phyloP scores from a whole-genome alignment of 192 early-diverging fungal species.

The Endogone sp. region DNA sequence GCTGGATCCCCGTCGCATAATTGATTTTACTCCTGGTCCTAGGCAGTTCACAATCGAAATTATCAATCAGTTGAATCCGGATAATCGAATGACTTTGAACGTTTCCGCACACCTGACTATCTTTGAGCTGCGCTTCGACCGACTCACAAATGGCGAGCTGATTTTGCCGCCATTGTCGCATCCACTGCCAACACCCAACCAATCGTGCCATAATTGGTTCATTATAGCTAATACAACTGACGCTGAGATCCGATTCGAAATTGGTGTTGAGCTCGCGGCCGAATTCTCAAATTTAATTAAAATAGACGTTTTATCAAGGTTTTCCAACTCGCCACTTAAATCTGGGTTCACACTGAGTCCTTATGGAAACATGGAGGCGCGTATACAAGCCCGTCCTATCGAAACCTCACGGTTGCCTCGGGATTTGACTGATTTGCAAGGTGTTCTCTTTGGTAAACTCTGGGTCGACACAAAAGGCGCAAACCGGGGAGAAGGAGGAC shows the following conservation, averaged over 20 bases:
- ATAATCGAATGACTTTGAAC: conserved; percentile 47
- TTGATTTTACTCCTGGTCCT: conserved; percentile 44
- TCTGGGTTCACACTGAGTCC: conserved; percentile 63
- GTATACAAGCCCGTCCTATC: conserved; percentile 58
- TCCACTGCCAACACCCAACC: conserved; percentile 49
- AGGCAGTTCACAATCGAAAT: conserved; percentile 47
- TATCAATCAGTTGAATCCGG: conserved; percentile 63
- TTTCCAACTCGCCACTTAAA: conserved; percentile 75
- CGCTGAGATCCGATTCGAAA: conserved; percentile 77
- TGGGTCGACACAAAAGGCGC: conserved; percentile 59
- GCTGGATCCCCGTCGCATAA: conserved; percentile 60
- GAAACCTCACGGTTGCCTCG: conserved; percentile 56
- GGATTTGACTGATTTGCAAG: conserved; percentile 55
- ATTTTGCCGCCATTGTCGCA: conserved; percentile 69
- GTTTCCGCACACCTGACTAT: conserved; percentile 57
- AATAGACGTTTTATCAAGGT: conserved; percentile 73
- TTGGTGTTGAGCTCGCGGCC: conserved; percentile 57
- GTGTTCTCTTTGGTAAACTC: conserved; percentile 63
- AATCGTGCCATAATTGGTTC: conserved; percentile 83
- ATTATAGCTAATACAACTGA: conserved; percentile 68
- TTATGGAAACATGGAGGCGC: conserved; percentile 64
- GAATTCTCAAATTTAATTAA: conserved; percentile 59
- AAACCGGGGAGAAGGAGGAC: conserved; percentile 25
- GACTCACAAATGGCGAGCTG: conserved; percentile 59
- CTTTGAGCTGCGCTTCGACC: conserved; percentile 73